phyloP scores from a whole-genome alignment of 1,284 basidiomycete species.

The Tylopilus orsonianus region DNA sequence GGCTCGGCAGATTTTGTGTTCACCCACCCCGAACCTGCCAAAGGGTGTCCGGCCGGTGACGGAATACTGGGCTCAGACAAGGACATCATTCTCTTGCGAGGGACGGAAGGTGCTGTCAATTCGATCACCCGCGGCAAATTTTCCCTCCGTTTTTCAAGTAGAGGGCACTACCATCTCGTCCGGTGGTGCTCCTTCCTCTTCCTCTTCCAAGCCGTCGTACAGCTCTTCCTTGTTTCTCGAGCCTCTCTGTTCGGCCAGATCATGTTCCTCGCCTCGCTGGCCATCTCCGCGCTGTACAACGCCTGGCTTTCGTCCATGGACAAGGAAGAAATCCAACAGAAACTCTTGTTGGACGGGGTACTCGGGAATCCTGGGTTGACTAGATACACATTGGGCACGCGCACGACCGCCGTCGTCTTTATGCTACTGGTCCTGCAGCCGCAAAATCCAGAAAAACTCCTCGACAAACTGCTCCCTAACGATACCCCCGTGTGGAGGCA shows the following conservation, averaged over 20 bases:
- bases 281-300: neutral
- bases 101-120: neutral
- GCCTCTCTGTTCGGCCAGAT: slow-evolving; percentile 1
- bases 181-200: neutral
- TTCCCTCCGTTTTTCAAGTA: neutral
- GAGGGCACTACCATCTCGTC: neutral
- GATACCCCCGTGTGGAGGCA: neutral
- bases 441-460: neutral
- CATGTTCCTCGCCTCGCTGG: slow-evolving; percentile 5
- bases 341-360: neutral
- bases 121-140: neutral
- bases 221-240: slow-evolving; percentile 2
- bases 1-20: neutral
- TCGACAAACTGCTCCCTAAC: neutral
- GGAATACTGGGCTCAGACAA: neutral
- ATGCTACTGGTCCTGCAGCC: neutral
- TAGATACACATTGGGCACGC: neutral
- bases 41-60: neutral
- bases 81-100: neutral
- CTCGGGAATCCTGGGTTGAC: neutral
- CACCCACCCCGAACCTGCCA: neutral
- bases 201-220: neutral
- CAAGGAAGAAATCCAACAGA: neutral
- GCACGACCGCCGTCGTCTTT: neutral
- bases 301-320: neutral